Conservation (phyloP, 768 basidiomycete species). For the Phaeotremella skinneri region DNA sequence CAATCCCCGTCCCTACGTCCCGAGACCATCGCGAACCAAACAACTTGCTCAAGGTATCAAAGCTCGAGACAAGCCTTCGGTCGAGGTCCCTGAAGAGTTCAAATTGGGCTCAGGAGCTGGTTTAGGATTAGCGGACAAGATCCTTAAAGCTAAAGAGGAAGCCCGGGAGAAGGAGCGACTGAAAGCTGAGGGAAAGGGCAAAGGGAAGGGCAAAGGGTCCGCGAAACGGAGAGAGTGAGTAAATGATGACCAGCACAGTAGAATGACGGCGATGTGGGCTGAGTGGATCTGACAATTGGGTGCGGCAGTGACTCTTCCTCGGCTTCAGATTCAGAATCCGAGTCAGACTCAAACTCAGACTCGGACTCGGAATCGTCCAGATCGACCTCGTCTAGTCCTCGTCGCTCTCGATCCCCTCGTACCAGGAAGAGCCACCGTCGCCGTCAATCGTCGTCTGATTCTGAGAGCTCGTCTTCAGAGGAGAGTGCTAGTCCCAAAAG, state of each 20-base stretch:
- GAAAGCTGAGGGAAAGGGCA: slow-evolving; percentile 22
- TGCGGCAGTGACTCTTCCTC: slow-evolving; percentile 10
- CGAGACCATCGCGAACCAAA: slow-evolving; percentile 84
- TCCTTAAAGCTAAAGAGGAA: slow-evolving; percentile 78
- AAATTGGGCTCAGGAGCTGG: slow-evolving; percentile 59
- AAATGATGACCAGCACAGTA: slow-evolving; percentile 2
- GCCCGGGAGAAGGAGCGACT: slow-evolving; percentile 58
- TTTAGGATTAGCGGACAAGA: slow-evolving; percentile 76
- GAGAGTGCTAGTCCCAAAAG: slow-evolving; percentile 4
- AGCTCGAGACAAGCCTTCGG: slow-evolving; percentile 65
- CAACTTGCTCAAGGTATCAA: slow-evolving; percentile 64
- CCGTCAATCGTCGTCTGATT: slow-evolving; percentile 15
- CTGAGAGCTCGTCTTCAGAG: slow-evolving; percentile 3
- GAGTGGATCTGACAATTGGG: neutral
- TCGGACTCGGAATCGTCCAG: slow-evolving; percentile 15
- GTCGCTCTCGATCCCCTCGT: slow-evolving; percentile 12
- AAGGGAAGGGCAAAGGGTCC: slow-evolving; percentile 9
- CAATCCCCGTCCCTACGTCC: slow-evolving; percentile 71
- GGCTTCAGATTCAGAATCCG: slow-evolving; percentile 25
- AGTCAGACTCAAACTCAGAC: slow-evolving; percentile 22
- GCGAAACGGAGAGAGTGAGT: slow-evolving; percentile 12
- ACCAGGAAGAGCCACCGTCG: slow-evolving; percentile 8
- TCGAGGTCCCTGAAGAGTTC: slow-evolving; percentile 88
- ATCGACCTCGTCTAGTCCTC: neutral
- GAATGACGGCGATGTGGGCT: slow-evolving; percentile 7